phyloP scores from a whole-genome alignment of 345 rosid genomes.

The Crucihimalaya himalaica region DNA sequence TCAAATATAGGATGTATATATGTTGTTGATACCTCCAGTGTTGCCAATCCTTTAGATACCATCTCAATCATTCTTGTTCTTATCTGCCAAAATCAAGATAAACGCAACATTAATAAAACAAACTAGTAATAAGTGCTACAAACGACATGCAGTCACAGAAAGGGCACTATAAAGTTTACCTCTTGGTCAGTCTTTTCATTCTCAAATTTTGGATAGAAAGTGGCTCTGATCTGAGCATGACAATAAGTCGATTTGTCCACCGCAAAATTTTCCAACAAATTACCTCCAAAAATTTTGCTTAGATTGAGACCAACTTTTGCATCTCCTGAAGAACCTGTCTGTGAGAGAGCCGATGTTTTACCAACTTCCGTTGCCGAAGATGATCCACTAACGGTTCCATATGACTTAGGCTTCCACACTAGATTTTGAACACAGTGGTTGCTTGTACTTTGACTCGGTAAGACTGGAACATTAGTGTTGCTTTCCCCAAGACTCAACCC shows the following conservation, averaged over 20 bases:
- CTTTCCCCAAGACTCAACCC: conserved; percentile 54
- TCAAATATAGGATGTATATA: not conserved
- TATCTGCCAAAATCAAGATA: conserved; percentile 48
- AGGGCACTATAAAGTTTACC: conserved; percentile 43
- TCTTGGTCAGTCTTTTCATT: conserved; percentile 99
- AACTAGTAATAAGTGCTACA: not conserved
- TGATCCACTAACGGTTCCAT: conserved; percentile 56
- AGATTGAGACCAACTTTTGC: conserved; percentile 37
- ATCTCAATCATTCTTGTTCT: conserved; percentile 87
- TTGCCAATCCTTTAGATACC: conserved; percentile 84
- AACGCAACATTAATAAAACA: conserved; percentile 3
- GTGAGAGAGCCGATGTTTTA: conserved; percentile 18
- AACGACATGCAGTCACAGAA: not conserved
- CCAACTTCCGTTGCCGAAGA: conserved; percentile 35
- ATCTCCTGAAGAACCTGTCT: conserved; percentile 29
- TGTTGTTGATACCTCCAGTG: conserved; percentile 66
- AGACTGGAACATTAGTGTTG: conserved; percentile 28
- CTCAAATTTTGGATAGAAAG: conserved; percentile 96
- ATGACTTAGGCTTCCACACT: conserved; percentile 59
- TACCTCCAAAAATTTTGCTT: conserved; percentile 53
- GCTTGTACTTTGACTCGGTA: conserved; percentile 27
- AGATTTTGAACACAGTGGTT: conserved; percentile 39
- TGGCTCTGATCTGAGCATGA: conserved; percentile 83
- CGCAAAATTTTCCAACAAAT: conserved; percentile 56
- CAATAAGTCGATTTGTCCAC: conserved; percentile 70